These are phyloP conservation scores for Echium plantagineum DNA, from an alignment of 257 asterid species.

Conservation along the genomic window DNA sequence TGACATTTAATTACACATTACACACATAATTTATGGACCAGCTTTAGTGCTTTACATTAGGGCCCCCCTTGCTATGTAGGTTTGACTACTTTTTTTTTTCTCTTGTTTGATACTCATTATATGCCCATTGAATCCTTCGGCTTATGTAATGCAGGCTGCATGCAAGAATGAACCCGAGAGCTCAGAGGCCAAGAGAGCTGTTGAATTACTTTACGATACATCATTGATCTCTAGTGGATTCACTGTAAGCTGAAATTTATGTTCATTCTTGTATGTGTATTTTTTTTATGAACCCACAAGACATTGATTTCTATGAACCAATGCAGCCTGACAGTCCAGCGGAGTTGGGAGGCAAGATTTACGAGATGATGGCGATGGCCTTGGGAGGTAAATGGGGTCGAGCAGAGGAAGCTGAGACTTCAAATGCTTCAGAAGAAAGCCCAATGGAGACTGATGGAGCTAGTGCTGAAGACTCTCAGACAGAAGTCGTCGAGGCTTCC, in stretches of 20 bases:
- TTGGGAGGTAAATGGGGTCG: constrained; percentile 99
- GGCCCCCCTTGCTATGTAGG: too few species aligned
- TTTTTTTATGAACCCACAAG: background rate
- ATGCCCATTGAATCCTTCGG: background rate
- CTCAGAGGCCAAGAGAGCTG: constrained; percentile 84
- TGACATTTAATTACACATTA: too few species aligned
- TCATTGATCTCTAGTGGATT: constrained; percentile 96
- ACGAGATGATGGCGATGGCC: constrained; percentile 99
- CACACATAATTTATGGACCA: too few species aligned
- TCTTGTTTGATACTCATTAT: background rate
- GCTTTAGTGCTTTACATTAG: too few species aligned
- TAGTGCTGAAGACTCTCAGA: constrained; percentile 24
- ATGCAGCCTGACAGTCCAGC: constrained; percentile 94
- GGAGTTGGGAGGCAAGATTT: constrained; percentile 88
- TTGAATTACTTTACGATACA: constrained; percentile 77
- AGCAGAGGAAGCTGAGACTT: constrained; percentile 32
- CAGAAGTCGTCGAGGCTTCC: constrained; percentile 69
- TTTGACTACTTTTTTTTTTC: too few species aligned
- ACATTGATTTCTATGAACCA: background rate
- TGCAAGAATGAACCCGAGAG: constrained; percentile 87
- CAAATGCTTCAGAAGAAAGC: background rate
- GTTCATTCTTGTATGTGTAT: background rate
- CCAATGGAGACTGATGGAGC: constrained; percentile 20
- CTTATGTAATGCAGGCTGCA: constrained; percentile 64
- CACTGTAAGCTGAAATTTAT: constrained; percentile 40